A percentile compares a stretch with the other conserved stretches of the same genome.
Evolutionary conservation across 805 yeast genomes (phyloP).

Genomic region (Kodamaea restingae): DNA sequence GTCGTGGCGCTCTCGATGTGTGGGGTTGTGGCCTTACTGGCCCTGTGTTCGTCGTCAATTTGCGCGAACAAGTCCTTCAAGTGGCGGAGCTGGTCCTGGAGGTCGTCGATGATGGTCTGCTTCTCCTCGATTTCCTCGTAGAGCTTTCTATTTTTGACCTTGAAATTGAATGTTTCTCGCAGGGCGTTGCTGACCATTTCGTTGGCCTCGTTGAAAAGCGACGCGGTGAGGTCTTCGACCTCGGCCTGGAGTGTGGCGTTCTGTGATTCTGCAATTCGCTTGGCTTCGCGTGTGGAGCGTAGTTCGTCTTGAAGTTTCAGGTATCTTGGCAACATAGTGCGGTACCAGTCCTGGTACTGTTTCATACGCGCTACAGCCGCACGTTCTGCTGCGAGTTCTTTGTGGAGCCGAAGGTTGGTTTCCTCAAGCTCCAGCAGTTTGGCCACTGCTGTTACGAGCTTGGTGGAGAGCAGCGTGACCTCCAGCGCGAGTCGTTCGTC

Average conservation of each 20-base stretch:
- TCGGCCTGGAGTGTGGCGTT: constrained; percentile 61
- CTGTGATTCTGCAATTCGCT: constrained; percentile 53
- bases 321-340: constrained; percentile 27
- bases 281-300: constrained; percentile 24
- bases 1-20: constrained; percentile 1
- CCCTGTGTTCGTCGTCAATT: constrained; percentile 42
- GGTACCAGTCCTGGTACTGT: constrained; percentile 20
- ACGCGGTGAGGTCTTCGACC: constrained; percentile 74
- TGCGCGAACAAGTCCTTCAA: constrained; percentile 57
- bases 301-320: constrained; percentile 25
- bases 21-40: constrained; percentile 4
- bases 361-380: constrained; percentile 19
- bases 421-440: constrained; percentile 55
- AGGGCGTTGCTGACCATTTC: constrained; percentile 79
- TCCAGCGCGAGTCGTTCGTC: constrained; percentile 48
- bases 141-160: constrained; percentile 55
- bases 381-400: constrained; percentile 30
- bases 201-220: constrained; percentile 80
- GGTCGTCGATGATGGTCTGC: constrained; percentile 58
- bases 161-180: constrained; percentile 56
- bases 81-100: constrained; percentile 64
- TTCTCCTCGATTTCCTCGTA: constrained; percentile 57
- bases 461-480: constrained; percentile 55
- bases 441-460: constrained; percentile 56
- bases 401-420: constrained; percentile 35